Conservation (phyloP, 129 eudicot species). For the Flaveria bidentis region DNA sequence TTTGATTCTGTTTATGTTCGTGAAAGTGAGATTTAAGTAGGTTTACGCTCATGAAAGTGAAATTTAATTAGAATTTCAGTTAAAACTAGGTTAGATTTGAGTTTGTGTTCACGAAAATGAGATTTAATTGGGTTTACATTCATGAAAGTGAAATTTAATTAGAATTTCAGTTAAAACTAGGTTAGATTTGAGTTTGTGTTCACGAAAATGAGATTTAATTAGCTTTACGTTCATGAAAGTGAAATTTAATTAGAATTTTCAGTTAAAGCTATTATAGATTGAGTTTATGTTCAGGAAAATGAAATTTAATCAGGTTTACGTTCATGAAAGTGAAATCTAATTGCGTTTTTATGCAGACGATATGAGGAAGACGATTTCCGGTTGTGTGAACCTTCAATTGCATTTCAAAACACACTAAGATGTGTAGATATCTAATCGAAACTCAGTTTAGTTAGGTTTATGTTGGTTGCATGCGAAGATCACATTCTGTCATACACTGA, state of each 20-base stretch:
- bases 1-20: not conserved
- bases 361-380: not conserved
- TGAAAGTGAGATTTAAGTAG: not conserved
- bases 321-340: not conserved
- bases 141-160: not conserved
- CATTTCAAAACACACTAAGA: not conserved
- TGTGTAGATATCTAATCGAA: not conserved
- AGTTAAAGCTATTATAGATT: not conserved
- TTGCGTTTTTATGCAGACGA: not conserved
- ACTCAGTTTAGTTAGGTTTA: not conserved
- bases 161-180: not conserved
- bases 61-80: not conserved
- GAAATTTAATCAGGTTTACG: not conserved
- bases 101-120: not conserved
- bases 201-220: not conserved
- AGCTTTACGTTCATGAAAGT: not conserved
- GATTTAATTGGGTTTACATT: not conserved
- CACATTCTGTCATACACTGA: too few relatives aligned
- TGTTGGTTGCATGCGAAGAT: too few relatives aligned
- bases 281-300: constrained; percentile 6
- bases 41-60: not conserved
- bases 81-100: not conserved
- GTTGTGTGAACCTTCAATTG: not conserved
- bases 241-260: not conserved
- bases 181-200: constrained; percentile 2